phyloP scores from a whole-genome alignment of 345 rosid genomes.

The Arabidopsis arenosa region DNA sequence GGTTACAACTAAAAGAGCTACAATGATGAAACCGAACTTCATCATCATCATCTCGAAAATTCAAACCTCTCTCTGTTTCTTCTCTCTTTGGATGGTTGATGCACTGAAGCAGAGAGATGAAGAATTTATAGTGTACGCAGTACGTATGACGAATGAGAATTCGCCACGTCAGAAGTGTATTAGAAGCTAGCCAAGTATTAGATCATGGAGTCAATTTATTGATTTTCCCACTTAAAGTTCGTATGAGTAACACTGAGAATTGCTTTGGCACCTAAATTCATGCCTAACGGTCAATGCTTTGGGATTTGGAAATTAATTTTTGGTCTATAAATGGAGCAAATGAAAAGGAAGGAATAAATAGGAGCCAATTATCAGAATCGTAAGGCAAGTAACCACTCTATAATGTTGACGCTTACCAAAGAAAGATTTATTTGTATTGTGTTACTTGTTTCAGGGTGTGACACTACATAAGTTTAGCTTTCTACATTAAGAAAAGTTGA shows the following conservation, averaged over 20 bases:
- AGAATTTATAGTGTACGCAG: neutral
- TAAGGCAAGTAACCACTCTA: conserved; percentile 26
- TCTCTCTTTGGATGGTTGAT: neutral
- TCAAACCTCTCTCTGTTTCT: neutral
- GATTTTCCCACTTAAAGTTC: conserved; percentile 27
- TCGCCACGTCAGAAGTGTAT: conserved; percentile 16
- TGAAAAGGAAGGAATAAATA: neutral
- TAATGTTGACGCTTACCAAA: neutral
- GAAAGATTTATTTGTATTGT: neutral
- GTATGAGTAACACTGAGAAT: conserved; percentile 3
- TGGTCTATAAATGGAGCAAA: neutral
- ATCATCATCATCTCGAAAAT: neutral
- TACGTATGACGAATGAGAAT: neutral
- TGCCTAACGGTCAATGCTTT: conserved; percentile 31
- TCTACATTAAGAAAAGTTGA: neutral
- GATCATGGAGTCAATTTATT: neutral
- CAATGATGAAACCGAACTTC: neutral
- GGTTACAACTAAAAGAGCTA: conserved; percentile 13
- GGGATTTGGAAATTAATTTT: neutral
- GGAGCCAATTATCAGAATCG: conserved; percentile 20
- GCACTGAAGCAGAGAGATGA: neutral
- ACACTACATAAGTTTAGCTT: conserved; percentile 15
- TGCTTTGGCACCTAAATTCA: conserved; percentile 23
- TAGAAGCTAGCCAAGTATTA: neutral
- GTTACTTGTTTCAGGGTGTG: conserved; percentile 1